Base-by-base conservation (phyloP, 768 basidiomycete species). In the Boletus reticulatus region DNA sequence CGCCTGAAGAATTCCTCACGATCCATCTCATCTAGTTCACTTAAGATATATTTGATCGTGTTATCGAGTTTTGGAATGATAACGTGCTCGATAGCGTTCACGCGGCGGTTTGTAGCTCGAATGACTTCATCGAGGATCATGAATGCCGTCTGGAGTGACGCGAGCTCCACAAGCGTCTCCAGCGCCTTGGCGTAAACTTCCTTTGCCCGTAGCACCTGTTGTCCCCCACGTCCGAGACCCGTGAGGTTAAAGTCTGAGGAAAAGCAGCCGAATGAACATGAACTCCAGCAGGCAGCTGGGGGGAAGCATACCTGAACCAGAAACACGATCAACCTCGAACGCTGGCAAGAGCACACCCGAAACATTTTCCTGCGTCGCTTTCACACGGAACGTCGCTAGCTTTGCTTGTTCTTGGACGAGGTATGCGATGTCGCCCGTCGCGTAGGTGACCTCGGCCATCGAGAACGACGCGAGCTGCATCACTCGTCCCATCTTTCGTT, bases 381-480 rank as follows among this genome's bases (percentile, higher is more conserved):
- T 90, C 41, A 99, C 94, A 63, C 85, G 86, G 79, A 98, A 98
- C 0, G 90, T 84, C 0, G 96, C 97, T 32, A 84, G 79, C 67
- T 91, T 90, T 29, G 93, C 95, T 61, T 93, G 90, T 71, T 98
- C 96, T 71, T 98, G 97, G 6, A 99, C 94, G 59, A 97, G 90
- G 74, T 98, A 99, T 44, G 92, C 85, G 67, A 99, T 98, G 69
- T 98, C 97, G 61, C 92, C 92, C 10, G 97, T 96, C 34, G 95
- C 86, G 75, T 98, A 99, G 19, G 95, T 96, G 61, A 99, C 97
- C 73, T 98, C 96, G 0, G 97, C 97, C 77, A 98, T 88, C 42
- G 95, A 97, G 80, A 99, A 97, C 41, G 97, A 98, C 24, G 97
- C 97, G 48, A 98, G 81, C 72, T 99, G 97, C 87, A 99, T 97